These are phyloP conservation scores for Solanum hybrid DNA, from an alignment of 305 asterid genomes.

Conservation along the genomic window DNA sequence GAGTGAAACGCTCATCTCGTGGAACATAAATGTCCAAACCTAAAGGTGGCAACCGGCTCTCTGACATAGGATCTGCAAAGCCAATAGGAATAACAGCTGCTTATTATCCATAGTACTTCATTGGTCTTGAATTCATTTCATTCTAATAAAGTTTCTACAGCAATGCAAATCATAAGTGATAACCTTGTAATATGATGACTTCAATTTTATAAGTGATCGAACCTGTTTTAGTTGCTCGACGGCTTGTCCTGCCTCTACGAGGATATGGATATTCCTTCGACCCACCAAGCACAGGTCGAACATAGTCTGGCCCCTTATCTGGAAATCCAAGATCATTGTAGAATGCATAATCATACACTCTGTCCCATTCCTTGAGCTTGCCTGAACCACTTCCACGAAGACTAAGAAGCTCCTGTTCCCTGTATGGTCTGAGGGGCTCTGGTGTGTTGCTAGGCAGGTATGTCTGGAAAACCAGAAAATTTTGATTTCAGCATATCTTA, in stretches of 20 bases:
- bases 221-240: slow-evolving; percentile 60
- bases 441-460: slow-evolving; percentile 68
- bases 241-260: slow-evolving; percentile 72
- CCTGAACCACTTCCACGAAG: slow-evolving; percentile 64
- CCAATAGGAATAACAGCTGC: slow-evolving; percentile 30
- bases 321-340: slow-evolving; percentile 74
- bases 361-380: slow-evolving; percentile 71
- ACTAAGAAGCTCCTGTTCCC: slow-evolving; percentile 59
- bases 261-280: slow-evolving; percentile 70
- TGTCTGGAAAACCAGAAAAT: slow-evolving; percentile 26
- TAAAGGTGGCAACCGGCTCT: slow-evolving; percentile 23
- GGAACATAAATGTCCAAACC: slow-evolving; percentile 62
- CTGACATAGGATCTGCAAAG: slow-evolving; percentile 17
- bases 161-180: background rate
- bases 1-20: slow-evolving; percentile 58
- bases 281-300: slow-evolving; percentile 72
- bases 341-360: slow-evolving; percentile 83
- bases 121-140: background rate
- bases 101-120: slow-evolving; percentile 1
- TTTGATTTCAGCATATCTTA: background rate
- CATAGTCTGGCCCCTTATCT: slow-evolving; percentile 42
- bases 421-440: slow-evolving; percentile 40
- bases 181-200: background rate
- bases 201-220: background rate
- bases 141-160: background rate